These are phyloP conservation scores for Chalciporus pseudorubinellus DNA, from an alignment of 768 basidiomycete genomes.

Conservation along the genomic window DNA sequence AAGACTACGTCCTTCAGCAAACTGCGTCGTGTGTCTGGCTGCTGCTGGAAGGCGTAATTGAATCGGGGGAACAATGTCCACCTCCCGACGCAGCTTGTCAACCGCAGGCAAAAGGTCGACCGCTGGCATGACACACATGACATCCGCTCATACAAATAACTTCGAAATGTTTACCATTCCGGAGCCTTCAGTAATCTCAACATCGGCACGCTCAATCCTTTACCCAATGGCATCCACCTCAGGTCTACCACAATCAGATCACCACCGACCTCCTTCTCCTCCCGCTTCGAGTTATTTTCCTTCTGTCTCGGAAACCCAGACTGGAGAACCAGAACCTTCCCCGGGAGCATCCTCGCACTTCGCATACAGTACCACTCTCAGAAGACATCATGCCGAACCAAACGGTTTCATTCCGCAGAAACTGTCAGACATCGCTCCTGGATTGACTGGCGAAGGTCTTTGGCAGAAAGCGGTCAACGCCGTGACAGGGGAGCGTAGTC, in stretches of 20 bases:
- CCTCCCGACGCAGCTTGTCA: slow-evolving; percentile 23
- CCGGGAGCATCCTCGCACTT: slow-evolving; percentile 72
- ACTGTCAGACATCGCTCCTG: slow-evolving; percentile 28
- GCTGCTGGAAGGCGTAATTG: not conserved
- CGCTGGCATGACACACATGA: slow-evolving; percentile 4
- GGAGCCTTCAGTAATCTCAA: slow-evolving; percentile 20
- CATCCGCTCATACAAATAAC: slow-evolving; percentile 6
- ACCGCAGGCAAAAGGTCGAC: slow-evolving; percentile 19
- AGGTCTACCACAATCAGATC: slow-evolving; percentile 15
- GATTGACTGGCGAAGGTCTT: slow-evolving; percentile 46
- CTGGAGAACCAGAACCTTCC: slow-evolving; percentile 51
- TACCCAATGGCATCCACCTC: slow-evolving; percentile 12
- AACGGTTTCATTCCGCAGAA: slow-evolving; percentile 39
- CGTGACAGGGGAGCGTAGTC: slow-evolving; percentile 26
- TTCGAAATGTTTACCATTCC: slow-evolving; percentile 16
- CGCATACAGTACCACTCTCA: slow-evolving; percentile 77
- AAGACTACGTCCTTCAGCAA: not conserved
- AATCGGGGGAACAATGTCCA: slow-evolving; percentile 23
- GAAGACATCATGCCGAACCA: slow-evolving; percentile 58
- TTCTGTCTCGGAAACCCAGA: slow-evolving; percentile 47
- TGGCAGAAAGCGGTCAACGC: slow-evolving; percentile 45
- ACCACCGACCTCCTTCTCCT: slow-evolving; percentile 48
- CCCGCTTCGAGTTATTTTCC: slow-evolving; percentile 84
- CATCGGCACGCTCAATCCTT: slow-evolving; percentile 21
- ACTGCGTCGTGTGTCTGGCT: not conserved